phyloP scores from a whole-genome alignment of 225 moss, liverwort and hornwort genomes.

The Rhytidiadelphus loreus region DNA sequence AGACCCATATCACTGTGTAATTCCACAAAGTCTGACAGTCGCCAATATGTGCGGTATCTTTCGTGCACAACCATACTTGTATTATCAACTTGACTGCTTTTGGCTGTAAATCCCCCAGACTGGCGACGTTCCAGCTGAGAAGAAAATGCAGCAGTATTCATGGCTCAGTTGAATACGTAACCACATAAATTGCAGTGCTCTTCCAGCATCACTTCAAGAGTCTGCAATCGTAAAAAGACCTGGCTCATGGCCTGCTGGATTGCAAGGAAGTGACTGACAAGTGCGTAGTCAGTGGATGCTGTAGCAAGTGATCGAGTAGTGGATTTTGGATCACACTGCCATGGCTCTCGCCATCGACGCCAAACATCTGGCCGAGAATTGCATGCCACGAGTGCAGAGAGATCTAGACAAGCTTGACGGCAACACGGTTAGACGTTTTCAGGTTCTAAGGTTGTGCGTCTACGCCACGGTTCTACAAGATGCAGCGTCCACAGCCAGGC shows the following conservation, averaged over 20 bases:
- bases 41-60: neutral
- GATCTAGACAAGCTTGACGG: neutral
- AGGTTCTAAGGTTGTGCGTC: neutral
- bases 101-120: neutral
- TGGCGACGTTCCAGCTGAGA: neutral
- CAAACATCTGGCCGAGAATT: neutral
- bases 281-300: neutral
- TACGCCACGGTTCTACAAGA: neutral
- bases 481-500: neutral
- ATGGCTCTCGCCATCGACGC: slow-evolving; percentile 1
- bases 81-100: neutral
- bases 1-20: neutral
- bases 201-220: neutral
- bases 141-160: neutral
- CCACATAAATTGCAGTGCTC: neutral
- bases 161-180: neutral
- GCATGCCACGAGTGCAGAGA: neutral
- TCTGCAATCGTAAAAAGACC: neutral
- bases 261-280: neutral
- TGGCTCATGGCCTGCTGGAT: neutral
- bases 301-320: neutral
- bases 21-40: neutral
- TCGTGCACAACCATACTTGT: neutral
- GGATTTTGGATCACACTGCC: neutral
- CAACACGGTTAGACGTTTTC: neutral